These are phyloP conservation scores for Theobroma cacao DNA, from an alignment of 345 rosid genomes.

Conservation along the genomic window DNA sequence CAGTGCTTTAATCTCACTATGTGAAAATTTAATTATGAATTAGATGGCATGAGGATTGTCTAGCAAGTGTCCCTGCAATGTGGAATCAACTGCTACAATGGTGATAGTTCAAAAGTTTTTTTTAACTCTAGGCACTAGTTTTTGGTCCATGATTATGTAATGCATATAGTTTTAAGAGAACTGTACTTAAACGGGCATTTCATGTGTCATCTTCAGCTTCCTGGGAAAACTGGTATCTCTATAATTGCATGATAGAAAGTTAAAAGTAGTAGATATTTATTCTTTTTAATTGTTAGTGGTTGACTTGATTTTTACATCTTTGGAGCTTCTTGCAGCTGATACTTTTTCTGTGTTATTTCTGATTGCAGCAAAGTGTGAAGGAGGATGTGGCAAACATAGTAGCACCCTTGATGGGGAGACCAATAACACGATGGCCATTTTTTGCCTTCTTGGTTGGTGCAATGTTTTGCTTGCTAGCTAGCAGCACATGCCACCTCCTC, in stretches of 20 bases:
- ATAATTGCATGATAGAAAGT: neutral
- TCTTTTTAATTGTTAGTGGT: neutral
- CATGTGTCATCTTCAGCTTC: neutral
- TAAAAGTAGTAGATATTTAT: neutral
- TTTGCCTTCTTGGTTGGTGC: constrained; percentile 90
- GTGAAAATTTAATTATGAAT: neutral
- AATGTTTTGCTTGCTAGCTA: constrained; percentile 90
- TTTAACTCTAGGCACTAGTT: no score
- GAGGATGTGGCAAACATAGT: constrained; percentile 76
- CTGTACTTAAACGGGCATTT: neutral
- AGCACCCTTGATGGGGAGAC: constrained; percentile 70
- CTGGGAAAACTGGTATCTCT: neutral
- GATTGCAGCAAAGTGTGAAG: constrained; percentile 56
- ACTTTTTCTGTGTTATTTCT: constrained; percentile 2
- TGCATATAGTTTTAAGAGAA: neutral
- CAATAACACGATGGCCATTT: constrained; percentile 92
- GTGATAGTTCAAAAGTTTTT: neutral
- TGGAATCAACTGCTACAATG: neutral
- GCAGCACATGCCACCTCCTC: constrained; percentile 86
- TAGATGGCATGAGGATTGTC: neutral
- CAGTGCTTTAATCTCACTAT: neutral
- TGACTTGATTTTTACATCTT: neutral
- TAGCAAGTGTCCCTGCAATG: neutral
- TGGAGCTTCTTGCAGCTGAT: constrained; percentile 16
- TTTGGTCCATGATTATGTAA: neutral